phyloP scores from a whole-genome alignment of 225 moss, liverwort and hornwort species.

The Anthoceros angustus region DNA sequence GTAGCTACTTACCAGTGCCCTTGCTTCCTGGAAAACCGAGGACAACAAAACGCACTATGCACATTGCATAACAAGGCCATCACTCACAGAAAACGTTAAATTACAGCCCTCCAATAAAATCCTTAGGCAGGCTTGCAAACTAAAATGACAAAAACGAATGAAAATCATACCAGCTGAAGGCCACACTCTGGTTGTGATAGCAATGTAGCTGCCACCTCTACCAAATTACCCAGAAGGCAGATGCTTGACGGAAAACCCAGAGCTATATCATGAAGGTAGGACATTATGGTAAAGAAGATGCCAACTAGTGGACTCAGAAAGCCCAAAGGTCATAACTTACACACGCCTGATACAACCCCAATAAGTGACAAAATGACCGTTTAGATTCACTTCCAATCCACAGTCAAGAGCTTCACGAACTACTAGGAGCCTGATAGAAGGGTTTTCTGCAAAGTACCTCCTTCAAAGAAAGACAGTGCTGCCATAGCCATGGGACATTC shows the following conservation, averaged over 20 bases:
- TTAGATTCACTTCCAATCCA: neutral
- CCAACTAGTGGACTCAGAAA: slow-evolving; percentile 63
- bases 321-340: slow-evolving; percentile 69
- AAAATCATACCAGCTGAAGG: slow-evolving; percentile 39
- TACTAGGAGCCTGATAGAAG: neutral
- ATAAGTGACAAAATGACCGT: slow-evolving; percentile 4
- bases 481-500: slow-evolving; percentile 91
- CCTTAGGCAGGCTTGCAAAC: too few species aligned
- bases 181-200: slow-evolving; percentile 50
- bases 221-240: slow-evolving; percentile 79
- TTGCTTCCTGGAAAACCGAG: too few species aligned
- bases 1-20: too few species aligned
- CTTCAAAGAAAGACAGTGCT: slow-evolving; percentile 60
- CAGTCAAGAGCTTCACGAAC: too few species aligned
- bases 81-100: too few species aligned
- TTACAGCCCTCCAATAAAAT: too few species aligned
- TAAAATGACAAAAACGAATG: neutral
- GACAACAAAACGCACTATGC: too few species aligned
- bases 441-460: slow-evolving; percentile 47
- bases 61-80: too few species aligned
- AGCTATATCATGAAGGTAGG: slow-evolving; percentile 52
- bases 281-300: slow-evolving; percentile 46
- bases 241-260: slow-evolving; percentile 59
- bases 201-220: slow-evolving; percentile 60
- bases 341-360: slow-evolving; percentile 47